Evolutionary conservation across 306 rosid genomes (phyloP).

Genomic region (Calophaca sinica): DNA sequence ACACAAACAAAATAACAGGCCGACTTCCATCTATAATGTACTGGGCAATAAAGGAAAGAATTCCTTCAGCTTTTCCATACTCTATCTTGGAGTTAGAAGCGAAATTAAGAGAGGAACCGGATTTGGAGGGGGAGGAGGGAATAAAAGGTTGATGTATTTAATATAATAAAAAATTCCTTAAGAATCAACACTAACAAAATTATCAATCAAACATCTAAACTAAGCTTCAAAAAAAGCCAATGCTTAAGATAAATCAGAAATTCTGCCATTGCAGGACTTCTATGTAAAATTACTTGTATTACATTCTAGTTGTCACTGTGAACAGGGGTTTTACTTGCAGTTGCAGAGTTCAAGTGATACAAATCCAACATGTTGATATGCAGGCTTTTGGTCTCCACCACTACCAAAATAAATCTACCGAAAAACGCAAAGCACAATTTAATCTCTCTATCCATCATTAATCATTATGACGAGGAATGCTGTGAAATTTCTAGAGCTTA

Average conservation of each 20-base stretch:
- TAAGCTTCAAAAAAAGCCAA: slow-evolving; percentile 22
- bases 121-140: slow-evolving; percentile 2
- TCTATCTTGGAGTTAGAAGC: not conserved
- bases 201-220: slow-evolving; percentile 4
- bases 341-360: slow-evolving; percentile 23
- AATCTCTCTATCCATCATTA: slow-evolving; percentile 29
- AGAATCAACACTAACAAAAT: slow-evolving; percentile 27
- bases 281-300: not conserved
- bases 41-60: slow-evolving; percentile 19
- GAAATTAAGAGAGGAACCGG: slow-evolving; percentile 1
- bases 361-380: slow-evolving; percentile 9
- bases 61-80: not conserved
- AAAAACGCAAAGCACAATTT: slow-evolving; percentile 9
- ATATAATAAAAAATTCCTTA: not conserved
- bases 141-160: slow-evolving; percentile 3
- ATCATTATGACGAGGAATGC: slow-evolving; percentile 10
- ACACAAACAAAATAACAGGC: slow-evolving; percentile 8
- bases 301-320: slow-evolving; percentile 7
- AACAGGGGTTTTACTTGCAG: slow-evolving; percentile 17
- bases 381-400: slow-evolving; percentile 1
- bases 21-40: not conserved
- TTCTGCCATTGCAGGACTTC: slow-evolving; percentile 12
- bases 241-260: slow-evolving; percentile 9
- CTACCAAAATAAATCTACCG: slow-evolving; percentile 7
- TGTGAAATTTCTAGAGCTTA: slow-evolving; percentile 25